phyloP scores from a whole-genome alignment of 1,139 yeast genomes.

The Suhomyces bolitotheri region DNA sequence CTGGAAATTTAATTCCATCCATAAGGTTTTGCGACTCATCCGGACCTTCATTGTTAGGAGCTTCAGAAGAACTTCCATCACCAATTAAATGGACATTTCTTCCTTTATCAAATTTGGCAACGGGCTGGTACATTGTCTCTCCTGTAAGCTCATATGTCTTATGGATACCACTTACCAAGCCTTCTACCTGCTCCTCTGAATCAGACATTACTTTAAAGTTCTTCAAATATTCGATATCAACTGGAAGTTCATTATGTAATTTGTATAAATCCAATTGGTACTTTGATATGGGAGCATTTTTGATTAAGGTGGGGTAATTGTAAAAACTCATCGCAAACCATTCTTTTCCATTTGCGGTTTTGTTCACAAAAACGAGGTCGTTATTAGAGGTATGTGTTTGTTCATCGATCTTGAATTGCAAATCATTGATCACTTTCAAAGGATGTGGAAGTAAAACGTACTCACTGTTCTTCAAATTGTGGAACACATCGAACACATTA shows the following conservation, averaged over 20 bases:
- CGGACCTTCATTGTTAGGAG: background rate
- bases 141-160: slow-evolving; percentile 34
- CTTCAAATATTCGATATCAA: slow-evolving; percentile 18
- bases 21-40: slow-evolving; percentile 23
- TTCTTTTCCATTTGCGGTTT: slow-evolving; percentile 57
- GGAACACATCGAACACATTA: slow-evolving; percentile 70
- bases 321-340: slow-evolving; percentile 88
- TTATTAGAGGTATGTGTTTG: slow-evolving; percentile 25
- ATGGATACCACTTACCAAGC: slow-evolving; percentile 56
- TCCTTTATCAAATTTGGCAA: slow-evolving; percentile 28
- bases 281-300: slow-evolving; percentile 71
- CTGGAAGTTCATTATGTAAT: slow-evolving; percentile 16
- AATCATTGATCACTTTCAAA: slow-evolving; percentile 41
- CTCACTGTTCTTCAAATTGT: slow-evolving; percentile 29
- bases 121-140: slow-evolving; percentile 40
- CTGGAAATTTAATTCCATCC: slow-evolving; percentile 41
- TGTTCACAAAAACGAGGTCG: slow-evolving; percentile 60
- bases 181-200: slow-evolving; percentile 23
- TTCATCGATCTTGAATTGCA: slow-evolving; percentile 31
- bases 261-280: slow-evolving; percentile 46
- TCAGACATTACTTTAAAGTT: slow-evolving; percentile 21
- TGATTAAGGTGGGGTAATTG: slow-evolving; percentile 77
- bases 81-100: slow-evolving; percentile 11
- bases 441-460: slow-evolving; percentile 68
- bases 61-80: slow-evolving; percentile 14